phyloP scores from a whole-genome alignment of 2,329 filamentous ascomycete species.

The Monascus ruber region DNA sequence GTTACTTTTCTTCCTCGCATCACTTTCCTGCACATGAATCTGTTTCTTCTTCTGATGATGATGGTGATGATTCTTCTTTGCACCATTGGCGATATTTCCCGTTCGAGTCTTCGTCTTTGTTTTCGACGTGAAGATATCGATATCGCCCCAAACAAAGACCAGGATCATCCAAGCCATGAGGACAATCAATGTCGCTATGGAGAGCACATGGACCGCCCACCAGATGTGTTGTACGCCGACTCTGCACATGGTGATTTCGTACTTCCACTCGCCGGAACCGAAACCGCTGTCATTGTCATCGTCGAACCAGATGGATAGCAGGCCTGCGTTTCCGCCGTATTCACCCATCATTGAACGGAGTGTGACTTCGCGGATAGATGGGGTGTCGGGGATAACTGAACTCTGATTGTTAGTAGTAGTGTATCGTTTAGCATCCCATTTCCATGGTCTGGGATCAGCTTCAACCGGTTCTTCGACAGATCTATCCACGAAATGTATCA shows the following conservation, averaged over 20 bases:
- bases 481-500: conserved; percentile 68
- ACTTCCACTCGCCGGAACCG: conserved; percentile 59
- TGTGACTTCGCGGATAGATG: conserved; percentile 69
- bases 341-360: conserved; percentile 98
- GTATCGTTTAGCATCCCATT: conserved; percentile 27
- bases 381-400: conserved; percentile 4
- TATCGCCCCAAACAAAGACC: neutral
- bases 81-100: too few relatives aligned
- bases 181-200: conserved; percentile 40
- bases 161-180: conserved; percentile 12
- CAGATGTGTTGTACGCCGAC: conserved; percentile 83
- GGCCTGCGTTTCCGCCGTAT: conserved; percentile 80
- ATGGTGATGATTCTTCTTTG: too few relatives aligned
- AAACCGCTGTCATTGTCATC: conserved; percentile 23
- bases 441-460: conserved; percentile 10
- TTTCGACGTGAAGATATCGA: too few relatives aligned
- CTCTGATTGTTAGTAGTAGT: conserved; percentile 1
- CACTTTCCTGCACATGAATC: too few relatives aligned
- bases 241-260: conserved; percentile 66
- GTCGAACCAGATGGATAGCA: conserved; percentile 87
- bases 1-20: too few relatives aligned
- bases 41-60: too few relatives aligned
- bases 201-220: conserved; percentile 78
- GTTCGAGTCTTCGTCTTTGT: too few relatives aligned
- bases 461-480: conserved; percentile 15